A percentile compares a stretch with the other conserved stretches of the same genome.
Conservation (phyloP, 371 early-diverging fungal genomes). For the Neoconidiobolus thromboides region DNA sequence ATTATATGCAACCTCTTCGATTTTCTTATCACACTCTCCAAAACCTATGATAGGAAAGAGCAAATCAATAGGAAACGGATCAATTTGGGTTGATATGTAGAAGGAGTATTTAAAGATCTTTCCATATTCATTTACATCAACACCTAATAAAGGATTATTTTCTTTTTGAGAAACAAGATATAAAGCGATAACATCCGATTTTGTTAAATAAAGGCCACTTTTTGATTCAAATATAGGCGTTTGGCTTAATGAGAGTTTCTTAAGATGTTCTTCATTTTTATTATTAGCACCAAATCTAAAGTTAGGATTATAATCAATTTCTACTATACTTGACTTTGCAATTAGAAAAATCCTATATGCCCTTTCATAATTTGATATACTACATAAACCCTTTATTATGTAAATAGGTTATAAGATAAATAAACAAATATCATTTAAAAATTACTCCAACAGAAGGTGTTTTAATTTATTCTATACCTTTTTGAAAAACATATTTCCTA, state of each 20-base stretch:
- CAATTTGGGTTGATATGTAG: slow-evolving; percentile 34
- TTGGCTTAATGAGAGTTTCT: slow-evolving; percentile 38
- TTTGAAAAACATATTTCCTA: neutral
- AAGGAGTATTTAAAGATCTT: slow-evolving; percentile 58
- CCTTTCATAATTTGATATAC: slow-evolving; percentile 20
- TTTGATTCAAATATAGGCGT: slow-evolving; percentile 55
- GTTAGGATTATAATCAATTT: slow-evolving; percentile 30
- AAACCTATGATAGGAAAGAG: slow-evolving; percentile 37
- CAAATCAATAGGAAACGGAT: neutral
- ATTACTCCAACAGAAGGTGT: neutral
- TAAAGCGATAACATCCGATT: slow-evolving; percentile 52
- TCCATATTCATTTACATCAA: slow-evolving; percentile 44
- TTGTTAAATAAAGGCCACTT: slow-evolving; percentile 39
- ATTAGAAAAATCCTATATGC: slow-evolving; percentile 45
- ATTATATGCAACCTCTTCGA: slow-evolving; percentile 42
- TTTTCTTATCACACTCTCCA: slow-evolving; percentile 40
- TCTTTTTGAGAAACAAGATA: slow-evolving; percentile 37
- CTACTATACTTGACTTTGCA: slow-evolving; percentile 54
- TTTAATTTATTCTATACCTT: neutral
- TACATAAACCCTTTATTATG: neutral
- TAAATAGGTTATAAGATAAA: neutral
- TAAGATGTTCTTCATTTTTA: slow-evolving; percentile 53
- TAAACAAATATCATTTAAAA: neutral
- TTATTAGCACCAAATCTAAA: slow-evolving; percentile 48
- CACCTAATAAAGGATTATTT: slow-evolving; percentile 38